phyloP scores from a whole-genome alignment of 2,329 filamentous ascomycete genomes.

The Aureobasidium sp. region DNA sequence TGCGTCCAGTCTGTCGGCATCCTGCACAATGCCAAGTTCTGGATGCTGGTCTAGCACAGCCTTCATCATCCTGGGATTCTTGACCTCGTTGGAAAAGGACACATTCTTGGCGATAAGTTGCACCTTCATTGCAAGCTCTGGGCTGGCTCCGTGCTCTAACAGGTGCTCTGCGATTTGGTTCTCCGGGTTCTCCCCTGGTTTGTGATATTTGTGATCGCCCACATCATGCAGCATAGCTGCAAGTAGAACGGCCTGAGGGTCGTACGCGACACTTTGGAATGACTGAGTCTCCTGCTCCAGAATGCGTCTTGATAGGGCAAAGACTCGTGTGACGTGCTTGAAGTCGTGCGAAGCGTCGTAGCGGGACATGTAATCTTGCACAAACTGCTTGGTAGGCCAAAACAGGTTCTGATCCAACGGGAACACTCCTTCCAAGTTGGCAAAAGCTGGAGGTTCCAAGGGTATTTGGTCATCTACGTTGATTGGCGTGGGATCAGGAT shows the following conservation, averaged over 20 bases:
- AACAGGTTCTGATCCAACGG: slow-evolving; percentile 23
- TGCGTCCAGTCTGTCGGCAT: slow-evolving; percentile 87
- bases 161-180: slow-evolving; percentile 53
- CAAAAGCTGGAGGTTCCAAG: slow-evolving; percentile 18
- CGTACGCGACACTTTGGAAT: slow-evolving; percentile 33
- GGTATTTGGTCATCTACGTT: slow-evolving; percentile 1
- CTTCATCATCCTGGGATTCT: slow-evolving; percentile 54
- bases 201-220: slow-evolving; percentile 74
- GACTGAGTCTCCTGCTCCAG: slow-evolving; percentile 43
- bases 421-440: slow-evolving; percentile 17
- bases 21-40: slow-evolving; percentile 79
- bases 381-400: slow-evolving; percentile 47
- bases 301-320: slow-evolving; percentile 63
- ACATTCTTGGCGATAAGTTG: slow-evolving; percentile 70
- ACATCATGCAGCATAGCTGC: slow-evolving; percentile 66
- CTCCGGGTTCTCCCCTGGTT: slow-evolving; percentile 44
- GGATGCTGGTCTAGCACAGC: slow-evolving; percentile 58
- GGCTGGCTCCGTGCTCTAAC: slow-evolving; percentile 48
- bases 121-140: slow-evolving; percentile 56
- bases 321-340: slow-evolving; percentile 72
- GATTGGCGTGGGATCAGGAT: background rate
- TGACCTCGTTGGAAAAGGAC: slow-evolving; percentile 67
- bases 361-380: slow-evolving; percentile 64
- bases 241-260: slow-evolving; percentile 57
- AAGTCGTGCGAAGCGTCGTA: slow-evolving; percentile 88